Percentiles rank a stretch among this genome's conserved stretches.
phyloP scores from a whole-genome alignment of 2,329 filamentous ascomycete species.

The Alternaria metachromatica region DNA sequence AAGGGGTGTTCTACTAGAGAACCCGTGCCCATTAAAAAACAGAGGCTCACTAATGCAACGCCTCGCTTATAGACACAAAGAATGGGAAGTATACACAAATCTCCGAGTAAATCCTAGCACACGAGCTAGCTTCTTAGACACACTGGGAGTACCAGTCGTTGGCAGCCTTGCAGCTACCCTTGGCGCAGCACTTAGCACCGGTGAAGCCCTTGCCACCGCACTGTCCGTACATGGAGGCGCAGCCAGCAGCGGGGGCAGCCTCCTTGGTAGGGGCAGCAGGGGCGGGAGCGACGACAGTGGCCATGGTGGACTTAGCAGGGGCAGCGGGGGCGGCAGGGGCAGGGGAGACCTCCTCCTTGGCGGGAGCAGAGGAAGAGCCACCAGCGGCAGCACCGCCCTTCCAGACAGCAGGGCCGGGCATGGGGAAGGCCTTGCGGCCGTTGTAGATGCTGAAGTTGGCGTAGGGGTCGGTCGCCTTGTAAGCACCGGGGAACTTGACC shows the following conservation, averaged over 20 bases:
- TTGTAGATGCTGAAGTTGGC: slow-evolving; percentile 39
- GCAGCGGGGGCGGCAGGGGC: slow-evolving; percentile 8
- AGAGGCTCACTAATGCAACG: not conserved
- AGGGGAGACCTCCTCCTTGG: slow-evolving; percentile 11
- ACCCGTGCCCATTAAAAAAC: not conserved
- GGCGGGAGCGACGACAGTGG: not conserved
- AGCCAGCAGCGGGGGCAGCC: slow-evolving; percentile 6
- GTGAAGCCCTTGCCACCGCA: slow-evolving; percentile 23
- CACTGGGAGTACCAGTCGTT: slow-evolving; percentile 31
- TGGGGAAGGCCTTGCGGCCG: slow-evolving; percentile 24
- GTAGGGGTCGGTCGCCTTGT: slow-evolving; percentile 30
- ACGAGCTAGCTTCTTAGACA: not conserved
- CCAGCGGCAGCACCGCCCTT: slow-evolving; percentile 12
- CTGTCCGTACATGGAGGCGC: slow-evolving; percentile 18
- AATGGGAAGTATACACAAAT: not conserved
- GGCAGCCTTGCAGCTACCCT: slow-evolving; percentile 21
- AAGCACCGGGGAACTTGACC: slow-evolving; percentile 45
- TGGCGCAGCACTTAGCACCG: slow-evolving; percentile 22
- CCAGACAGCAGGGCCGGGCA: slow-evolving; percentile 24
- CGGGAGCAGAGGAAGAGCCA: slow-evolving; percentile 8
- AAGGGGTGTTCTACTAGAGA: not conserved
- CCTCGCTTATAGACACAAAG: not conserved
- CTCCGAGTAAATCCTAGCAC: not conserved
- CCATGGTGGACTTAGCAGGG: not conserved
- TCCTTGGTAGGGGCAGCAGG: not conserved